Evolutionary conservation across 148 eudicot species (phyloP).

Genomic region (Chenopodium formosanum): DNA sequence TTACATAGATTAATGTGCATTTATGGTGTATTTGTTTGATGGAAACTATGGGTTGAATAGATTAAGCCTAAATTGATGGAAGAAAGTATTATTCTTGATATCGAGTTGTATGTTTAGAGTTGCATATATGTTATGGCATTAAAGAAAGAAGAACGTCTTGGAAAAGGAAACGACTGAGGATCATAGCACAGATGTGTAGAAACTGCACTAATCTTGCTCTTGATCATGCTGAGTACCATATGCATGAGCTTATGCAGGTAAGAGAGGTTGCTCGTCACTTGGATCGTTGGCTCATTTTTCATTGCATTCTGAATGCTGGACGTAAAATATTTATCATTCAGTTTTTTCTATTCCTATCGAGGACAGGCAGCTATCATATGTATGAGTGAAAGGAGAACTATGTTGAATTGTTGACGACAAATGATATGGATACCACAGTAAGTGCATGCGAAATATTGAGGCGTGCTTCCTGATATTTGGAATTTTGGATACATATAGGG

Average conservation of each 20-base stretch:
- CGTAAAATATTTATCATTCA: too few relatives aligned
- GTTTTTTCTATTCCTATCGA: not conserved
- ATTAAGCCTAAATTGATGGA: not conserved
- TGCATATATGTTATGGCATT: too few relatives aligned
- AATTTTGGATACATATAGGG: not conserved
- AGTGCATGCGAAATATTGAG: conserved; percentile 61
- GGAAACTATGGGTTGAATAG: too few relatives aligned
- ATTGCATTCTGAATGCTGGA: not conserved
- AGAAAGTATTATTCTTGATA: not conserved
- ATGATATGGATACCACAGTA: conserved; percentile 70
- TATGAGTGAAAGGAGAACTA: conserved; percentile 64
- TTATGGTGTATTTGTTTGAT: too few relatives aligned
- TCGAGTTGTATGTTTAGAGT: conserved; percentile 11
- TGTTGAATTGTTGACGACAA: conserved; percentile 39
- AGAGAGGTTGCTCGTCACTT: too few relatives aligned
- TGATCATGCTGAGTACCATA: conserved; percentile 65
- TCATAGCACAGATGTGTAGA: conserved; percentile 66
- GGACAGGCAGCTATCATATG: conserved; percentile 75
- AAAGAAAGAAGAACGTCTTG: conserved; percentile 50
- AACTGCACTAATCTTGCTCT: conserved; percentile 65
- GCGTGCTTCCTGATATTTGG: conserved; percentile 20
- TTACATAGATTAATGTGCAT: too few relatives aligned
- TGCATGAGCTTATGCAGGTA: conserved; percentile 77
- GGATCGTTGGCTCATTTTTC: not conserved
- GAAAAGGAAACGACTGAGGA: conserved; percentile 66